Evolutionary conservation across 495 filamentous ascomycete genomes (phyloP).

Genomic region (Penicillium dipodomyicola): DNA sequence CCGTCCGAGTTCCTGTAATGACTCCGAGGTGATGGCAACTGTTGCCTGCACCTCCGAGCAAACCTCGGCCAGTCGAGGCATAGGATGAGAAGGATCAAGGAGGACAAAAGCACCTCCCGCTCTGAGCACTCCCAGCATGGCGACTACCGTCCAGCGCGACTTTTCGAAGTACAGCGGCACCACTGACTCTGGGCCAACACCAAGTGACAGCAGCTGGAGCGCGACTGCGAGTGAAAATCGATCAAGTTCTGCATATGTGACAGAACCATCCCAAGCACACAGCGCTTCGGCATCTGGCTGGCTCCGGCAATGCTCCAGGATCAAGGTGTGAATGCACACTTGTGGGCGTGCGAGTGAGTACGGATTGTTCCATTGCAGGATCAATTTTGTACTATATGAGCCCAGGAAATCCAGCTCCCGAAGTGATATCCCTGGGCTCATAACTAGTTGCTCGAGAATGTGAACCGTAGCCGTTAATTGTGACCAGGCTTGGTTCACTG

Average conservation of each 20-base stretch:
- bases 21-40: neutral
- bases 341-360: neutral
- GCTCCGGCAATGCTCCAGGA: slow-evolving; percentile 48
- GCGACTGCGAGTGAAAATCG: neutral
- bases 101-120: slow-evolving; percentile 23
- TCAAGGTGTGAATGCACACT: neutral
- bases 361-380: neutral
- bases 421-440: neutral
- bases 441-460: neutral
- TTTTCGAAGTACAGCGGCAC: slow-evolving; percentile 50
- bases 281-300: slow-evolving; percentile 32
- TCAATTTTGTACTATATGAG: neutral
- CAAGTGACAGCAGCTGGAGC: slow-evolving; percentile 24
- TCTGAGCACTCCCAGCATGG: slow-evolving; percentile 28
- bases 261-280: slow-evolving; percentile 23
- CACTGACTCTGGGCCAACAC: slow-evolving; percentile 33
- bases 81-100: slow-evolving; percentile 13
- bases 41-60: neutral
- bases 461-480: neutral
- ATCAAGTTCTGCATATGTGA: slow-evolving; percentile 28
- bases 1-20: neutral
- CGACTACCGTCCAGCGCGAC: slow-evolving; percentile 31
- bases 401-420: neutral
- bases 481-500: neutral
- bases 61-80: neutral